Conservation (phyloP, 2,329 filamentous ascomycete genomes). For the Aspergillus niger region DNA sequence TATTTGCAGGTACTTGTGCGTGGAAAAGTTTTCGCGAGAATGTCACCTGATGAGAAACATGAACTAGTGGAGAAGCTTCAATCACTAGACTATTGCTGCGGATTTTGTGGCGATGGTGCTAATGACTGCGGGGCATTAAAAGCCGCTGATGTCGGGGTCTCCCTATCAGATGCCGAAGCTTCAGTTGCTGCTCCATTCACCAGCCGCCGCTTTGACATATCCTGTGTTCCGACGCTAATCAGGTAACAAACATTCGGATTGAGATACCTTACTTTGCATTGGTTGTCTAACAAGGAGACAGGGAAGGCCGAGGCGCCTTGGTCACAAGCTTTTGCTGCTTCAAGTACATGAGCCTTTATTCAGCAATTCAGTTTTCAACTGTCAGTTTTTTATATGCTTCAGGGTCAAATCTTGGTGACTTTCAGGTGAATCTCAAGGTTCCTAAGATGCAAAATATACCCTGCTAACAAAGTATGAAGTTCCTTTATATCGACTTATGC, state of each 20-base stretch:
- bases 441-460: background rate
- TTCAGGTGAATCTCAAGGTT: slow-evolving; percentile 62
- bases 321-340: slow-evolving; percentile 99
- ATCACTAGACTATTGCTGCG: slow-evolving; percentile 90
- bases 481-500: slow-evolving; percentile 89
- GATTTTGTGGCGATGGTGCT: slow-evolving; percentile 95
- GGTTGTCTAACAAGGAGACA: slow-evolving; percentile 36
- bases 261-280: too few relatives aligned
- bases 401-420: slow-evolving; percentile 92
- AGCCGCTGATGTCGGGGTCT: slow-evolving; percentile 95
- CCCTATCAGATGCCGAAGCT: slow-evolving; percentile 93
- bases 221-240: slow-evolving; percentile 91
- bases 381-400: slow-evolving; percentile 95
- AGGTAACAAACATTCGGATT: slow-evolving; percentile 50
- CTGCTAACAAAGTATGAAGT: slow-evolving; percentile 50
- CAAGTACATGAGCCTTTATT: slow-evolving; percentile 99
- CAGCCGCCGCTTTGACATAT: slow-evolving; percentile 91
- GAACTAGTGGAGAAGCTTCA: slow-evolving; percentile 97
- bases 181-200: slow-evolving; percentile 98
- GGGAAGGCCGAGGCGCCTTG: slow-evolving; percentile 88
- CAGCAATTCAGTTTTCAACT: slow-evolving; percentile 97
- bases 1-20: slow-evolving; percentile 74
- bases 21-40: slow-evolving; percentile 92
- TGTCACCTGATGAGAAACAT: slow-evolving; percentile 99
- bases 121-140: slow-evolving; percentile 98